A percentile compares a stretch with the other conserved stretches of the same genome.
Conservation (phyloP, 2,329 filamentous ascomycete genomes). For the Colletotrichum sp. region DNA sequence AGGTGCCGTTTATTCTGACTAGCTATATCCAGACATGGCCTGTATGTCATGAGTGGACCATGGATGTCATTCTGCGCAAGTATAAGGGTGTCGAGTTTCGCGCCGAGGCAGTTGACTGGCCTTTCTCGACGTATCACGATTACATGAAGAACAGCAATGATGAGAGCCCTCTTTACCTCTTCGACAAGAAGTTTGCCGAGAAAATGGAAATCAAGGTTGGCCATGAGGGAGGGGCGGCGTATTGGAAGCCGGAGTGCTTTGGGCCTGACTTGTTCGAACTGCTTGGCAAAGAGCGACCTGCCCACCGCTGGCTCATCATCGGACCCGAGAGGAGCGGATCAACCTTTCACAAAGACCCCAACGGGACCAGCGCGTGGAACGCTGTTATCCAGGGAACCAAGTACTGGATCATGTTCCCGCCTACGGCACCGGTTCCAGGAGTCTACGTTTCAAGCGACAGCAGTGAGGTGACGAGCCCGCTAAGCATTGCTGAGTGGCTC, state of each 20-base stretch:
- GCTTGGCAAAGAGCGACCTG: slow-evolving; percentile 77
- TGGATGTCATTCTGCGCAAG: slow-evolving; percentile 65
- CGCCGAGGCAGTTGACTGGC: slow-evolving; percentile 94
- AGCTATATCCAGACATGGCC: slow-evolving; percentile 83
- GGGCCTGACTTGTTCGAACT: slow-evolving; percentile 85
- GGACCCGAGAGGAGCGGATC: slow-evolving; percentile 87
- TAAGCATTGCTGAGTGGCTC: slow-evolving; percentile 97
- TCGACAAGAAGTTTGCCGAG: slow-evolving; percentile 84
- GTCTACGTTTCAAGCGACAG: slow-evolving; percentile 89
- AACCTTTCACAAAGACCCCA: slow-evolving; percentile 89
- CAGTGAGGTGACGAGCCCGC: slow-evolving; percentile 89
- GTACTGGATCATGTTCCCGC: slow-evolving; percentile 99
- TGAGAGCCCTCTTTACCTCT: slow-evolving; percentile 91
- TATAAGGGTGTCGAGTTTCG: slow-evolving; percentile 76
- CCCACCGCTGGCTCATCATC: slow-evolving; percentile 91
- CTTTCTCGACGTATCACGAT: slow-evolving; percentile 75
- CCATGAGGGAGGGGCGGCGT: slow-evolving; percentile 55
- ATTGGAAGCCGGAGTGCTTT: slow-evolving; percentile 85
- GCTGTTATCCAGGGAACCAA: slow-evolving; percentile 88
- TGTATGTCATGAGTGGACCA: slow-evolving; percentile 74
- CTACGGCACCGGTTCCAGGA: slow-evolving; percentile 77
- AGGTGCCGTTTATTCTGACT: slow-evolving; percentile 86
- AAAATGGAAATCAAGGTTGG: slow-evolving; percentile 80
- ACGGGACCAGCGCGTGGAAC: slow-evolving; percentile 86
- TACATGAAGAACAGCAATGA: slow-evolving; percentile 84